Base-by-base conservation (phyloP, 352 stramenopile species). In the Globisporangium sylvaticum region DNA sequence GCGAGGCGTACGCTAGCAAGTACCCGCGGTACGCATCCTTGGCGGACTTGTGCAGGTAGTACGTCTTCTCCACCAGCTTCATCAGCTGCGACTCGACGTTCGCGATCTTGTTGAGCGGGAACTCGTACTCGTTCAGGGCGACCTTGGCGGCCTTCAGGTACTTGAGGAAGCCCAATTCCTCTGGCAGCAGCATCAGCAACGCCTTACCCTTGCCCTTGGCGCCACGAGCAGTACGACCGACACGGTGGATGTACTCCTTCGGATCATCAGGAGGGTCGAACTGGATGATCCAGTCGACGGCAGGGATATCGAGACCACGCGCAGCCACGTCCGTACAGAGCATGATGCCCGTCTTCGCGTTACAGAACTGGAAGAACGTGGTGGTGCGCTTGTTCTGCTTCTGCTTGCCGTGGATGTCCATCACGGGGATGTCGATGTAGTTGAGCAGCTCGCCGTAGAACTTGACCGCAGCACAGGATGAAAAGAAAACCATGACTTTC, bases 341-440 rank as follows among this genome's bases (percentile, higher is more conserved):
- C 61, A 99, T 72, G 22, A 98, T 98, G n/a, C 97, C 97, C 20
- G 72, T 97, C 65, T 98, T 96, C 63, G 93, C 88, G 66, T 98
- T 98, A 78, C 97, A 98, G 77, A 99, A 99, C 84, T 99, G 90
- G 78, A 99, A 99, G 72, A 99, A 99, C 4, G 97, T 99, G 4
- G 95, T 98, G 24, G 96, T 99, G n/a, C 97, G 88, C 76, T 99
- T 99, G 75, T 98, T 96, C 84, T 99, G 97, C 81, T 99, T 99
- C 77, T 99, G 97, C 65, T 98, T 97, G 60, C 97, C 97, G 83
- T 99, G 97, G 77, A 99, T 99, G 72, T 99, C 96, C 76, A 99
- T 87, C 20, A 99, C 96, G 0, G 96, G 93, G 62, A 99, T 94
- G 76, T 99, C 97, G 68, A 99, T 99, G 81, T 99, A 99, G 79